Evolutionary conservation across 352 stramenopile genomes (phyloP), one percentile per base, ranked within the genome.

Genomic region (Phytopythium cucurbitacearum): DNA sequence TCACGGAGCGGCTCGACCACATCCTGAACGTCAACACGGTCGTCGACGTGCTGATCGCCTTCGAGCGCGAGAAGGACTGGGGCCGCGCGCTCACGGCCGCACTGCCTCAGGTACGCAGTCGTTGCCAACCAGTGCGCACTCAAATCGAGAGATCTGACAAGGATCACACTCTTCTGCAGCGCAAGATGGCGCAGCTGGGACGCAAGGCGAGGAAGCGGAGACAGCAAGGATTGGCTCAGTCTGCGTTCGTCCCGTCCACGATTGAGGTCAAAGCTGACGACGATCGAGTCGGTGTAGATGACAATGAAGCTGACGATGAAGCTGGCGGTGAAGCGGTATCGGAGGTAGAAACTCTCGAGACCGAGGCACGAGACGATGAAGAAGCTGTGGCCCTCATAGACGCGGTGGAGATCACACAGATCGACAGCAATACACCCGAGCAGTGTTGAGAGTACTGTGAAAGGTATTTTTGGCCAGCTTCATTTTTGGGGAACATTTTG

Each of bases 1-100:
- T 88, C 37, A 65, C 69, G 3, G 68, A 87, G 52, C 73, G 82
- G 3, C 57, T 85, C 15, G 79, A 90, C 51, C 82, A 92, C 48
- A 90, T 92, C 37, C 59, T 92, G 40, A 92, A 90, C 56, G 77
- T 92, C 28, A 90, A 92, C 56, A 89, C 79, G 37, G 76, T 92
- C 33, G 48, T 85, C 13, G 80, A 89, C 34, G 77, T 89, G 50
- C 67, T 91, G 37, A 85, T 85, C 40, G 62, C 71, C 7, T 86
- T 82, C 39, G 62, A 65, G 32, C 60, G 69, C 48, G 47, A 60
- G 12, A 64, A 60, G 6, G 73, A 91, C 53, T 91, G 80, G 80
- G 45, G 48, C n/a, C 58, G 54, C 5, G 68, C 74, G 9, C 59
- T 91, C 15, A 67, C 71, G 2, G 54, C 71, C 42, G 66, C 69